Evolutionary conservation across 1,284 basidiomycete genomes (phyloP).

Genomic region (Ceratobasidium sp.): DNA sequence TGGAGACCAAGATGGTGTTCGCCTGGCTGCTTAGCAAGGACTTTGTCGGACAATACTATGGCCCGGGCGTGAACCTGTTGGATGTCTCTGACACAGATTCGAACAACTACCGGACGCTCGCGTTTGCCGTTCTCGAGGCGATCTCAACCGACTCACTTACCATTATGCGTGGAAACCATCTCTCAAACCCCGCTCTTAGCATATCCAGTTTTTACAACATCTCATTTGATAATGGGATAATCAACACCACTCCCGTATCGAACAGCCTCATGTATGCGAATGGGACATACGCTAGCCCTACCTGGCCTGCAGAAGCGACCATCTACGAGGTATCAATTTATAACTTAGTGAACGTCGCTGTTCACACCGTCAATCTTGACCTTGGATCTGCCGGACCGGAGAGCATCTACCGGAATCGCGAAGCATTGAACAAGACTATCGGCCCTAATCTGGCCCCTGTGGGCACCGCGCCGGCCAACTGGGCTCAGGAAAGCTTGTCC

Average conservation of each 20-base stretch:
- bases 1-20: conserved; percentile 18
- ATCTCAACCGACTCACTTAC: conserved; percentile 26
- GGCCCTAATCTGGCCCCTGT: not conserved
- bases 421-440: not conserved
- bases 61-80: not conserved
- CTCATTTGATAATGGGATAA: not conserved
- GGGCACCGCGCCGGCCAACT: not conserved
- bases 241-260: not conserved
- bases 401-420: conserved; percentile 5
- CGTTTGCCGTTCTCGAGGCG: conserved; percentile 6
- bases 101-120: conserved; percentile 9
- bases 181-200: not conserved
- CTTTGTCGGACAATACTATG: conserved; percentile 30
- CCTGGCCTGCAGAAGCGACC: not conserved
- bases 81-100: not conserved
- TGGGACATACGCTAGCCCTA: not conserved
- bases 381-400: not conserved
- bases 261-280: not conserved
- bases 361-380: conserved; percentile 17
- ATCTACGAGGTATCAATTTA: not conserved
- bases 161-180: not conserved
- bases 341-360: not conserved
- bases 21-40: conserved; percentile 4
- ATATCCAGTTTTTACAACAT: not conserved
- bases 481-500: not conserved